phyloP scores from a whole-genome alignment of 768 basidiomycete species.

The Amanita jacksonii region DNA sequence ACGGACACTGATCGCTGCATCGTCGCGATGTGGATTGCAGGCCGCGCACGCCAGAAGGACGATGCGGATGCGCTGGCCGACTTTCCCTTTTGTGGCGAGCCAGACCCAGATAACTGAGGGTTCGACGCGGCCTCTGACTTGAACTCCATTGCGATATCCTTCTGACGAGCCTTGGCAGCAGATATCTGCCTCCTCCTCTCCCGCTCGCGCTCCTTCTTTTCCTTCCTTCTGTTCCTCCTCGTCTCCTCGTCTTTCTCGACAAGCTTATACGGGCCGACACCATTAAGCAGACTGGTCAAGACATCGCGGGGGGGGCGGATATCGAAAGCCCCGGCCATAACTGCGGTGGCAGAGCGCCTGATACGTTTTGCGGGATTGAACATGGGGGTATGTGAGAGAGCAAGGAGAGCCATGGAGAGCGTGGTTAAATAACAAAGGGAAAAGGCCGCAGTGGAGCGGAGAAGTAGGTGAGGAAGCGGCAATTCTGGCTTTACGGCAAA shows the following conservation, averaged over 20 bases:
- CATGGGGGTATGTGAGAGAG: conserved; percentile 19
- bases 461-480: conserved; percentile 40
- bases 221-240: conserved; percentile 44
- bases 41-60: conserved; percentile 60
- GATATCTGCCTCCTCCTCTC: conserved; percentile 32
- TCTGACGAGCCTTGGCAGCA: conserved; percentile 24
- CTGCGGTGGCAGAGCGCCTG: conserved; percentile 61
- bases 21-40: conserved; percentile 62
- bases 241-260: conserved; percentile 54
- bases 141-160: conserved; percentile 18
- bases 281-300: conserved; percentile 71
- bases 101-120: conserved; percentile 19
- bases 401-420: conserved; percentile 24
- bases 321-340: conserved; percentile 72
- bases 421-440: conserved; percentile 27
- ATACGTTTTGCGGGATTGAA: conserved; percentile 29
- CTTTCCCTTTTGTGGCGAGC: conserved; percentile 17
- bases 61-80: conserved; percentile 26
- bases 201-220: conserved; percentile 42
- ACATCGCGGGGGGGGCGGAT: conserved; percentile 58
- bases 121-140: conserved; percentile 21
- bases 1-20: conserved; percentile 65
- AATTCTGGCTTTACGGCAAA: conserved; percentile 42
- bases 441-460: conserved; percentile 33
- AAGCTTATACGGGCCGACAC: conserved; percentile 54